These are phyloP conservation scores for Monosporozyma aquatica DNA, from an alignment of 805 yeast species.

Conservation along the genomic window DNA sequence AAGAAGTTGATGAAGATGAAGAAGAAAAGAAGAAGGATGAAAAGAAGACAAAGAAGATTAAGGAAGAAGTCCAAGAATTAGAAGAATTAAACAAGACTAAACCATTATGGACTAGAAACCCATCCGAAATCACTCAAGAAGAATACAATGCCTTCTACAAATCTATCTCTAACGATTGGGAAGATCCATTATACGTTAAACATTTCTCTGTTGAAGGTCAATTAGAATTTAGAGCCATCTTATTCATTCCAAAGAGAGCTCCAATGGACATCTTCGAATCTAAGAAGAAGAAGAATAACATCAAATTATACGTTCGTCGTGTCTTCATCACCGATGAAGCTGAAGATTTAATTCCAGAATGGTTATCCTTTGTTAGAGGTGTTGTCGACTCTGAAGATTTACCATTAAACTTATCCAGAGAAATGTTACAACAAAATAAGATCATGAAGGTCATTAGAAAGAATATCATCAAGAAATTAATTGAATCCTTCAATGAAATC, in stretches of 20 bases:
- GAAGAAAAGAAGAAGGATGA: slow-evolving; percentile 60
- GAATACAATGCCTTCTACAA: slow-evolving; percentile 99
- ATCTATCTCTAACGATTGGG: slow-evolving; percentile 99
- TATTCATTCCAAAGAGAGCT: slow-evolving; percentile 97
- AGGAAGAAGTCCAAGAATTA: slow-evolving; percentile 87
- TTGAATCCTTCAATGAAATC: slow-evolving; percentile 97
- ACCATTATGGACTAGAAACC: slow-evolving; percentile 99
- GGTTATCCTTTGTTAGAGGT: slow-evolving; percentile 96
- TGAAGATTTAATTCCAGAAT: slow-evolving; percentile 97
- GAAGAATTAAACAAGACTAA: slow-evolving; percentile 98
- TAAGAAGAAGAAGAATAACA: slow-evolving; percentile 98
- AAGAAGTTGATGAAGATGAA: slow-evolving; percentile 65
- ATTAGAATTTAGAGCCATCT: slow-evolving; percentile 96
- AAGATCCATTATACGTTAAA: slow-evolving; percentile 98
- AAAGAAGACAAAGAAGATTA: slow-evolving; percentile 77
- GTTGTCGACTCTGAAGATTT: slow-evolving; percentile 99
- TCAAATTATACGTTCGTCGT: slow-evolving; percentile 97
- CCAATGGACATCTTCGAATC: slow-evolving; percentile 97
- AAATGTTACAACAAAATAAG: slow-evolving; percentile 99
- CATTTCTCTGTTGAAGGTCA: slow-evolving; percentile 99
- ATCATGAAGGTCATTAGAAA: slow-evolving; percentile 98
- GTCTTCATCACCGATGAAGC: slow-evolving; percentile 99
- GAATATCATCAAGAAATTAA: slow-evolving; percentile 96
- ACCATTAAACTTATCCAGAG: slow-evolving; percentile 99
- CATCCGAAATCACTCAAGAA: slow-evolving; percentile 93